phyloP scores from a whole-genome alignment of 1,139 yeast species.

The Suzukiozyma palmioleophila region DNA sequence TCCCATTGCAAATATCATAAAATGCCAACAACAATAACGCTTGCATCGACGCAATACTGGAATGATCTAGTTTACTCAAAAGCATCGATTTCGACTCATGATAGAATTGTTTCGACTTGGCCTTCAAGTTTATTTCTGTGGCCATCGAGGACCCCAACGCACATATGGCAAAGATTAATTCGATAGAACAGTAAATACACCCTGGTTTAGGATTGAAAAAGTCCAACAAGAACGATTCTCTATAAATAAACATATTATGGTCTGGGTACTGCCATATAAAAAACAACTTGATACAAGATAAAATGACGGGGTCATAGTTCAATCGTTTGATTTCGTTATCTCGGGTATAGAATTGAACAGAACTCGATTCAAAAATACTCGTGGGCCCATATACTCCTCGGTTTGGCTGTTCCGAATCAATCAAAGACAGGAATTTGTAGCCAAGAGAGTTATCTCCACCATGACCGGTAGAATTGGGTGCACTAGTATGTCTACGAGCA shows the following conservation, averaged over 20 bases:
- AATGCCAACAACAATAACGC: constrained; percentile 1
- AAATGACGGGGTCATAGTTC: constrained; percentile 34
- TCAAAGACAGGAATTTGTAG: neutral
- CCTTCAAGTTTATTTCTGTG: constrained; percentile 32
- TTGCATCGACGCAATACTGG: constrained; percentile 4
- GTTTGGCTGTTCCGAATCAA: neutral
- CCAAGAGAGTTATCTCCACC: neutral
- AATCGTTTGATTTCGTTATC: constrained; percentile 9
- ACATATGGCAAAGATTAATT: constrained; percentile 47
- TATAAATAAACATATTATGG: constrained; percentile 53
- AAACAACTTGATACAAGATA: constrained; percentile 48
- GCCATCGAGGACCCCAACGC: constrained; percentile 50
- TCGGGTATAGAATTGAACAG: constrained; percentile 1
- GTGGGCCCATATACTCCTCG: constrained; percentile 4
- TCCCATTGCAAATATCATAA: constrained; percentile 46
- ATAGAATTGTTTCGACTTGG: constrained; percentile 35
- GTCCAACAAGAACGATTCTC: constrained; percentile 56
- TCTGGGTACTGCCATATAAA: constrained; percentile 62
- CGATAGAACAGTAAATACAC: constrained; percentile 44
- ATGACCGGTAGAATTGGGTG: neutral
- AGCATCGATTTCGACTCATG: constrained; percentile 38
- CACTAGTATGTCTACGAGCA: neutral
- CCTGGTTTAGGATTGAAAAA: constrained; percentile 46
- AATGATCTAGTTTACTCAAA: constrained; percentile 28
- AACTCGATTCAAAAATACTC: constrained; percentile 3